These are phyloP conservation scores for Cadophora luteo-olivacea DNA, from an alignment of 2,329 filamentous ascomycete genomes.

Conservation along the genomic window DNA sequence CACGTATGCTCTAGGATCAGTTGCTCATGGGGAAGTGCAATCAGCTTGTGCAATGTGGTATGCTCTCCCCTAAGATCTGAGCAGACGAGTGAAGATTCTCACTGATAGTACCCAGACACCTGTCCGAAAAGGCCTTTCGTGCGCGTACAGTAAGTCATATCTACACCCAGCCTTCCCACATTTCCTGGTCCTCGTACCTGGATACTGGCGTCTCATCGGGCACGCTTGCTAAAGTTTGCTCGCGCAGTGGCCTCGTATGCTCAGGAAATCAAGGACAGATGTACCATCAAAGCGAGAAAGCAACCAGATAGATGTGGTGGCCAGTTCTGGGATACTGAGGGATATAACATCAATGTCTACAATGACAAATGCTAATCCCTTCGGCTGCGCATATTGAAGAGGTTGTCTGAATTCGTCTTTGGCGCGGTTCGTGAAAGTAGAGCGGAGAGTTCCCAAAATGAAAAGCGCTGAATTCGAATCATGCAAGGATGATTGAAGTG, in stretches of 20 bases:
- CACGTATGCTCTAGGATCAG: neutral
- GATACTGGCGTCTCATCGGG: too few relatives aligned
- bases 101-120: neutral
- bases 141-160: neutral
- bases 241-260: neutral
- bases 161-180: too few relatives aligned
- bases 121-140: neutral
- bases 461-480: neutral
- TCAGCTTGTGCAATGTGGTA: neutral
- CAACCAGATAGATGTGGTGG: neutral
- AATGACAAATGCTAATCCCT: neutral
- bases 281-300: neutral
- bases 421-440: neutral
- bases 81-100: neutral
- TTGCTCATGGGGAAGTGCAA: neutral
- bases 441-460: neutral
- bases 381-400: neutral
- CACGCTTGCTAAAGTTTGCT: neutral
- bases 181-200: too few relatives aligned
- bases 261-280: neutral
- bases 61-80: neutral
- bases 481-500: too few relatives aligned
- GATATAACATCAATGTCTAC: neutral
- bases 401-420: too few relatives aligned
- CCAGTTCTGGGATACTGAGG: neutral